A percentile compares a stretch with the other conserved stretches of the same genome.
Conservation (phyloP, 78 protist species). For the Dictyostelium brefeldianum region DNA sequence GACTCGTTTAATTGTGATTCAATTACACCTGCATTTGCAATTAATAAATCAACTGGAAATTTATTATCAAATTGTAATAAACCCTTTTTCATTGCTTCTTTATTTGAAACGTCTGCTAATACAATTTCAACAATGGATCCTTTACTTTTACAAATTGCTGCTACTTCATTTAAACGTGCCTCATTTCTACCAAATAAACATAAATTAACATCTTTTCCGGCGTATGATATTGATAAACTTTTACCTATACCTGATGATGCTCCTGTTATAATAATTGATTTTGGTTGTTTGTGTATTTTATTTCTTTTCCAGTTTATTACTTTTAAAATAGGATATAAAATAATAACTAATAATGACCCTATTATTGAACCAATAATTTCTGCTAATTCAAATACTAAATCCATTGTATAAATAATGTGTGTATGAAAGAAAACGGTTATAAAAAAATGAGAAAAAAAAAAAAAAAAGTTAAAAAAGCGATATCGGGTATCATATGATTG, state of each 20-base stretch:
- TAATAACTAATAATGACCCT: no score
- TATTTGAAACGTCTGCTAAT: neutral
- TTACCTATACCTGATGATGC: constrained; percentile 55
- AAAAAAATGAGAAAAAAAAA: no score
- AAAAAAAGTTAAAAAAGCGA: no score
- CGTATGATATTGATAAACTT: neutral
- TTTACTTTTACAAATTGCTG: neutral
- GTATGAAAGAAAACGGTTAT: no score
- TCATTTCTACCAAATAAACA: constrained; percentile 21
- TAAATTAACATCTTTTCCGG: neutral
- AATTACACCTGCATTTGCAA: constrained; percentile 40
- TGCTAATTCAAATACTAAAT: no score
- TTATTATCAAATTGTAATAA: neutral
- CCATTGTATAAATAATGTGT: no score
- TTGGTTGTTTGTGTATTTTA: neutral
- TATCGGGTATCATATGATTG: no score
- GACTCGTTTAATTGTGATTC: neutral
- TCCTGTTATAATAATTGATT: constrained; percentile 30
- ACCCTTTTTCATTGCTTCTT: neutral
- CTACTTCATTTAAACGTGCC: neutral
- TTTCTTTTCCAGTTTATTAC: no score
- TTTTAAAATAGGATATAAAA: no score
- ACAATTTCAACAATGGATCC: constrained; percentile 15
- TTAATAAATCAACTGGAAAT: constrained; percentile 23
- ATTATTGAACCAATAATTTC: no score